These are phyloP conservation scores for Erigeron canadensis DNA, from an alignment of 129 eudicot genomes.

Conservation along the genomic window DNA sequence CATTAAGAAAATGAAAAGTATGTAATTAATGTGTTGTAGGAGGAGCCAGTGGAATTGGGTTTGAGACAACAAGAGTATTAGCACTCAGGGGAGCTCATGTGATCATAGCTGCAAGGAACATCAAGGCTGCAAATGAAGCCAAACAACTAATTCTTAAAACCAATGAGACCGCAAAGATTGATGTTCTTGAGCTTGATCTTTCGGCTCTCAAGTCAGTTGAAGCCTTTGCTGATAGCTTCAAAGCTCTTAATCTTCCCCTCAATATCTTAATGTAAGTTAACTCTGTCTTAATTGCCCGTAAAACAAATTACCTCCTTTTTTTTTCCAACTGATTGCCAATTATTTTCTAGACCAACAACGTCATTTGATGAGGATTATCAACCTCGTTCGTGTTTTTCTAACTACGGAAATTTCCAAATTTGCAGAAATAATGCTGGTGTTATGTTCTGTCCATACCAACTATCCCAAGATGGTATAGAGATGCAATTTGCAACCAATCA, in stretches of 20 bases:
- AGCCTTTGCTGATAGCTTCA: slow-evolving; percentile 58
- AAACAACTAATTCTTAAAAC: slow-evolving; percentile 51
- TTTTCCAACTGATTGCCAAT: neutral
- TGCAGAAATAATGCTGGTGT: slow-evolving; percentile 95
- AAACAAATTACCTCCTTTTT: too few species aligned
- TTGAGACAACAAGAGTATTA: slow-evolving; percentile 85
- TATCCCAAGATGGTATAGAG: slow-evolving; percentile 85
- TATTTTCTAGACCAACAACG: too few species aligned
- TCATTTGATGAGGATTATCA: too few species aligned
- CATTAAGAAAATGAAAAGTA: neutral
- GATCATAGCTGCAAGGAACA: slow-evolving; percentile 78
- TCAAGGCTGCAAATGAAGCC: slow-evolving; percentile 77
- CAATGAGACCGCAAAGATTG: slow-evolving; percentile 51
- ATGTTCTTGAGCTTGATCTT: slow-evolving; percentile 77
- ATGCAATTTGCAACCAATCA: slow-evolving; percentile 92
- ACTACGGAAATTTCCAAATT: neutral
- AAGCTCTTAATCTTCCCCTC: slow-evolving; percentile 74
- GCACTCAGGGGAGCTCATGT: slow-evolving; percentile 85
- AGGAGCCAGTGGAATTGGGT: slow-evolving; percentile 96
- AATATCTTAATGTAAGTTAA: slow-evolving; percentile 73
- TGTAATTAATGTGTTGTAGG: slow-evolving; percentile 49
- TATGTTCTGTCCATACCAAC: slow-evolving; percentile 88
- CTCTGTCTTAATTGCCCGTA: neutral
- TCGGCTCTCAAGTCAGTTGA: slow-evolving; percentile 60
- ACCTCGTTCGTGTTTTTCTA: neutral